Evolutionary conservation across 2,329 filamentous ascomycete genomes (phyloP).

Genomic region (Alternaria brassicicola): DNA sequence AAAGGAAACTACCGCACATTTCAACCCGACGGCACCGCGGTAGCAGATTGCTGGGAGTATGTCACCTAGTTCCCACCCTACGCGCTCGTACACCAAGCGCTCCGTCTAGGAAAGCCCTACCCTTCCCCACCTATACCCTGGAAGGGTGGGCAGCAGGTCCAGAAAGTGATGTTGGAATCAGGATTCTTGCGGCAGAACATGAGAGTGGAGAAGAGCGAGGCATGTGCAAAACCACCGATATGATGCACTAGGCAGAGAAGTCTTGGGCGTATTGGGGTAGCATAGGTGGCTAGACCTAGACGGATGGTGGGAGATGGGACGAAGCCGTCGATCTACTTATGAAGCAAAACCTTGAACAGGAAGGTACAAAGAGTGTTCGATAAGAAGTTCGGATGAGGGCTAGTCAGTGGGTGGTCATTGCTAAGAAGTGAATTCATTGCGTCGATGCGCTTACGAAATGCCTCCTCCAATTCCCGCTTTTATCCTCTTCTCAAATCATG

Average conservation of each 20-base stretch:
- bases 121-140: slow-evolving; percentile 30
- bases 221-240: slow-evolving; percentile 26
- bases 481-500: background rate
- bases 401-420: slow-evolving; percentile 40
- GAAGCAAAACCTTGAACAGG: slow-evolving; percentile 22
- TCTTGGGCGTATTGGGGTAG: slow-evolving; percentile 40
- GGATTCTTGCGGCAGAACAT: slow-evolving; percentile 34
- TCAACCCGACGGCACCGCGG: slow-evolving; percentile 44
- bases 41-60: slow-evolving; percentile 48
- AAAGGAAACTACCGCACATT: slow-evolving; percentile 50
- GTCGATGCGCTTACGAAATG: background rate
- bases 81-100: slow-evolving; percentile 22
- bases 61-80: slow-evolving; percentile 36
- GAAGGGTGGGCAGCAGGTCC: slow-evolving; percentile 36
- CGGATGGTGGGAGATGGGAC: slow-evolving; percentile 38
- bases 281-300: slow-evolving; percentile 32
- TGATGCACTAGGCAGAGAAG: slow-evolving; percentile 36
- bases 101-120: slow-evolving; percentile 26
- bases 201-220: slow-evolving; percentile 32
- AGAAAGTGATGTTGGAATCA: slow-evolving; percentile 35
- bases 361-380: slow-evolving; percentile 28
- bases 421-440: slow-evolving; percentile 21
- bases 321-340: slow-evolving; percentile 34
- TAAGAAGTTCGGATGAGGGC: slow-evolving; percentile 37
- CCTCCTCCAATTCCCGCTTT: background rate